A percentile compares a stretch with the other conserved stretches of the same genome.
phyloP scores from a whole-genome alignment of 352 stramenopile genomes.

The Phytophthora lateralis region DNA sequence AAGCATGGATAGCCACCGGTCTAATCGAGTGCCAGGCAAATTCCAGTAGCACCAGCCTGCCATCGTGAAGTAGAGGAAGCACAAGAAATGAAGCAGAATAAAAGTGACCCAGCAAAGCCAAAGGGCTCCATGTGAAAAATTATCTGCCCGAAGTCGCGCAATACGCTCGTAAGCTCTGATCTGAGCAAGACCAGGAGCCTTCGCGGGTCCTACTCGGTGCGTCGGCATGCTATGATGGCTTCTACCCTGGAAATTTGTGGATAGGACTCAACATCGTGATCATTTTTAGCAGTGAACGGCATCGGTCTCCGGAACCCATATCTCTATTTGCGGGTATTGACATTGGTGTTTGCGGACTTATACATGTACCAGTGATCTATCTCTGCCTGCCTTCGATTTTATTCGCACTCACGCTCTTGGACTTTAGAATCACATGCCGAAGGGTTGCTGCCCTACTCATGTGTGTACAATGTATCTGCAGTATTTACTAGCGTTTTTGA shows the following conservation, averaged over 20 bases:
- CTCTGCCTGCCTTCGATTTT: no score
- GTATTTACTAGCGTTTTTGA: no score
- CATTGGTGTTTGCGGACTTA: no score
- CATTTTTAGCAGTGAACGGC: conserved; percentile 5
- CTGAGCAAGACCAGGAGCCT: conserved; percentile 11
- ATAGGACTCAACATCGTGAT: background rate
- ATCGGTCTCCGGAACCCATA: no score
- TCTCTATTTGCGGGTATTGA: no score
- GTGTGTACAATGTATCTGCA: no score
- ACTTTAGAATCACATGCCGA: no score
- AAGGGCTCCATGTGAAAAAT: conserved; percentile 22
- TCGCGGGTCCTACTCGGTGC: conserved; percentile 6
- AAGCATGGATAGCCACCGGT: conserved; percentile 32
- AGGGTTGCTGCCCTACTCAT: no score
- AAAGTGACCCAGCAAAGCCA: conserved; percentile 25
- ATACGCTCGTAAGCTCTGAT: conserved; percentile 14
- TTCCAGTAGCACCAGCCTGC: conserved; percentile 34
- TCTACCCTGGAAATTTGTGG: background rate
- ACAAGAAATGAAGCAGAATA: conserved; percentile 29
- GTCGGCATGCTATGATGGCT: conserved; percentile 7
- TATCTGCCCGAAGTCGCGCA: conserved; percentile 13
- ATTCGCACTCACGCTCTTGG: no score
- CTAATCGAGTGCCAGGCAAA: conserved; percentile 31
- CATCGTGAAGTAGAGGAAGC: conserved; percentile 32
- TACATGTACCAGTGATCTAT: no score